Conservation (phyloP, 331 rosid genomes). For the Acacia concinna region DNA sequence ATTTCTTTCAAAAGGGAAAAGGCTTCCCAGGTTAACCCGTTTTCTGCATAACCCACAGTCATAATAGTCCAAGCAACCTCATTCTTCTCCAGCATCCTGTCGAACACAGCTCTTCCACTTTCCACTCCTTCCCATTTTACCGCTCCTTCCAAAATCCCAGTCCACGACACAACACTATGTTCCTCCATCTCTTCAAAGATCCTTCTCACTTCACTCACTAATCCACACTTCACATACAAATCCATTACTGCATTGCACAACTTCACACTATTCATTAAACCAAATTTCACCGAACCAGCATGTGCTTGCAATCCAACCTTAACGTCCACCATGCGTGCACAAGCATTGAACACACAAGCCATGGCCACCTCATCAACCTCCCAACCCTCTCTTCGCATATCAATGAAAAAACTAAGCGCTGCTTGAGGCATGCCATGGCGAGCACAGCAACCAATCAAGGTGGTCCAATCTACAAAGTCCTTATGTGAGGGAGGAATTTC, state of each 20-base stretch:
- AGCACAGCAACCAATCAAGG: constrained; percentile 49
- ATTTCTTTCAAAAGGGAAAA: constrained; percentile 53
- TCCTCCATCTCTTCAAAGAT: constrained; percentile 58
- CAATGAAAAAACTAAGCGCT: constrained; percentile 45
- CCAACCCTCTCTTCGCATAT: constrained; percentile 46
- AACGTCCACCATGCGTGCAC: constrained; percentile 48
- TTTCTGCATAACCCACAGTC: constrained; percentile 57
- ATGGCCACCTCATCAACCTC: constrained; percentile 51
- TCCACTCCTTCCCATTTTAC: constrained; percentile 62
- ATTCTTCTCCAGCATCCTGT: constrained; percentile 70
- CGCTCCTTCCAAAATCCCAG: constrained; percentile 61
- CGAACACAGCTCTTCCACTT: constrained; percentile 60
- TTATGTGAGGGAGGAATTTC: constrained; percentile 63
- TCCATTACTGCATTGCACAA: constrained; percentile 67
- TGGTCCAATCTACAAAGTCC: constrained; percentile 72
- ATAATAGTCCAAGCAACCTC: constrained; percentile 81
- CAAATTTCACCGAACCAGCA: constrained; percentile 42
- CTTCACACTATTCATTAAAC: constrained; percentile 42
- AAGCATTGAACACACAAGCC: constrained; percentile 46
- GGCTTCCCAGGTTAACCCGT: constrained; percentile 49
- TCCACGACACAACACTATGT: constrained; percentile 72
- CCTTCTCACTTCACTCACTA: constrained; percentile 46
- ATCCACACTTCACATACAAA: constrained; percentile 65
- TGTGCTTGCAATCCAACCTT: constrained; percentile 50
- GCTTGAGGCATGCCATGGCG: constrained; percentile 34